Evolutionary conservation across 768 basidiomycete genomes (phyloP).

Genomic region (Suillus plorans): DNA sequence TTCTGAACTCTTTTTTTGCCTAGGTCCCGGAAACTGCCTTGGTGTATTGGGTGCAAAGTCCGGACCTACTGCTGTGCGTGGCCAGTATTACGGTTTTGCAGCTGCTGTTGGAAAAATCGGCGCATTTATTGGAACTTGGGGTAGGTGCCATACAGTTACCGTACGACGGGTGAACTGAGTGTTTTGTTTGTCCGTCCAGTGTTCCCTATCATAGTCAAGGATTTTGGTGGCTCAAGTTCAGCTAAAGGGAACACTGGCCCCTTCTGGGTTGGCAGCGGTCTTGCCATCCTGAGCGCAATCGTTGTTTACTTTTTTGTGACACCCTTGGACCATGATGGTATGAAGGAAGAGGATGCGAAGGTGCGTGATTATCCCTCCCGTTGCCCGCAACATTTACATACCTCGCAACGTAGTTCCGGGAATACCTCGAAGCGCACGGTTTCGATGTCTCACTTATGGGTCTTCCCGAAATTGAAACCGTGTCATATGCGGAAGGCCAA

Average conservation of each 20-base stretch:
- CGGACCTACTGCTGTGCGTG: slow-evolving; percentile 82
- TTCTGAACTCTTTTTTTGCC: slow-evolving; percentile 5
- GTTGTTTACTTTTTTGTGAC: slow-evolving; percentile 72
- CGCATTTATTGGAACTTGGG: slow-evolving; percentile 82
- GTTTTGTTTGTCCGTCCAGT: slow-evolving; percentile 34
- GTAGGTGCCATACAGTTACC: slow-evolving; percentile 36
- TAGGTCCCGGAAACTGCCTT: slow-evolving; percentile 81
- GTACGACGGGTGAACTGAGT: slow-evolving; percentile 2
- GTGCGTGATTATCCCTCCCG: slow-evolving; percentile 37
- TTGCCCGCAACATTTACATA: neutral
- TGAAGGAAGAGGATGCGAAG: slow-evolving; percentile 70
- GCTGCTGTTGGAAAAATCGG: slow-evolving; percentile 87
- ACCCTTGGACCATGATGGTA: slow-evolving; percentile 75
- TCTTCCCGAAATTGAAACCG: slow-evolving; percentile 30
- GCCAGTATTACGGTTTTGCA: slow-evolving; percentile 83
- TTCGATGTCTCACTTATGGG: slow-evolving; percentile 81
- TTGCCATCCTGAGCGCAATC: slow-evolving; percentile 77
- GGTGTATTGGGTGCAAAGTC: slow-evolving; percentile 85
- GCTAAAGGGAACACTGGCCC: slow-evolving; percentile 75
- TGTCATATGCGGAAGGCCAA: slow-evolving; percentile 20
- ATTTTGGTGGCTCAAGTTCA: slow-evolving; percentile 56
- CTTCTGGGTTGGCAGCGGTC: slow-evolving; percentile 85
- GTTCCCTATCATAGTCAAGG: slow-evolving; percentile 65
- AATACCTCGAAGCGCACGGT: slow-evolving; percentile 75
- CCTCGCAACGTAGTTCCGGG: slow-evolving; percentile 60